Evolutionary conservation across 306 rosid species (phyloP).

Genomic region (Pterocarpus santalinus): DNA sequence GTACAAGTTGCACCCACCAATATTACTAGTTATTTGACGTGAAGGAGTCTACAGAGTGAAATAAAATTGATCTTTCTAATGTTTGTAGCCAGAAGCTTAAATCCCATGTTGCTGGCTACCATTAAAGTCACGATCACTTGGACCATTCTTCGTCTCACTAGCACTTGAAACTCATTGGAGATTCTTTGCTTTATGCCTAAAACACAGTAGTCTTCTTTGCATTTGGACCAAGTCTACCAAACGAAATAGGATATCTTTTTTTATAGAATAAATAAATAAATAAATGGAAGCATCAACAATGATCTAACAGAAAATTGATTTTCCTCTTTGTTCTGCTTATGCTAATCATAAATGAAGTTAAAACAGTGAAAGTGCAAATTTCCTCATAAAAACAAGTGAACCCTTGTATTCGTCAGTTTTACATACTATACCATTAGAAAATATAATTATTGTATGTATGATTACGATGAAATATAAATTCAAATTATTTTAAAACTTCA

Average conservation of each 20-base stretch:
- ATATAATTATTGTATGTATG: no score
- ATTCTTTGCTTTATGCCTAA: slow-evolving; percentile 4
- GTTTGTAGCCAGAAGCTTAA: slow-evolving; percentile 1
- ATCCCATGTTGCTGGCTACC: slow-evolving; percentile 33
- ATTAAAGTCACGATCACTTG: slow-evolving; percentile 37
- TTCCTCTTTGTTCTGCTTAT: background rate
- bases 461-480: no score
- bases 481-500: no score
- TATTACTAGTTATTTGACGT: background rate
- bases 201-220: background rate
- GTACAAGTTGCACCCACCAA: background rate
- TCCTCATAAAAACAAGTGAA: no score
- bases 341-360: no score
- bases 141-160: slow-evolving; percentile 23
- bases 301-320: background rate
- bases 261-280: no score
- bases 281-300: no score
- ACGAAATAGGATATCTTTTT: no score
- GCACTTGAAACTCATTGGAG: background rate
- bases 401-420: no score
- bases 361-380: no score
- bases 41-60: background rate
- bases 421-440: no score
- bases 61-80: slow-evolving; percentile 13
- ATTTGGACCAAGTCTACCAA: background rate